Percentiles rank a stretch among this genome's conserved stretches.
These are phyloP conservation scores for Umbelopsis ramanniana DNA, from an alignment of 192 early-diverging fungal genomes.

Conservation along the genomic window DNA sequence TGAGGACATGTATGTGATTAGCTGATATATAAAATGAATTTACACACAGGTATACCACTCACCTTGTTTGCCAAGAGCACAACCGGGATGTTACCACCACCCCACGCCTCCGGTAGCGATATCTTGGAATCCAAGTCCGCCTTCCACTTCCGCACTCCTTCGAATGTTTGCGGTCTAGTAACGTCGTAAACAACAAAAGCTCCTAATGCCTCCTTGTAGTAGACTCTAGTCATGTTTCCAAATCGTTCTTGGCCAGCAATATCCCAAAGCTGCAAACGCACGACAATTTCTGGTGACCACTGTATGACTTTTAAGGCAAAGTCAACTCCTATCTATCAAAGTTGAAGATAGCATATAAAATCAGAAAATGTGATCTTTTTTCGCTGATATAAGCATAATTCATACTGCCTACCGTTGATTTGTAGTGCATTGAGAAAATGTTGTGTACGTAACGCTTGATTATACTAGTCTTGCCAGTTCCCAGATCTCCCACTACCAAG, in stretches of 20 bases:
- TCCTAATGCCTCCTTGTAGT: conserved; percentile 62
- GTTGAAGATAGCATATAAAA: neutral
- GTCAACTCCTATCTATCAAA: conserved; percentile 62
- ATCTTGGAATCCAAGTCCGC: conserved; percentile 63
- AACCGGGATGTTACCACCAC: conserved; percentile 56
- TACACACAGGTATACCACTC: conserved; percentile 2
- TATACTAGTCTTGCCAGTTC: conserved; percentile 64
- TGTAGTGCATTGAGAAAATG: conserved; percentile 59
- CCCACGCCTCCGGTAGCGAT: conserved; percentile 50
- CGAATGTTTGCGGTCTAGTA: conserved; percentile 59
- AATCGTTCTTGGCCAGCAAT: conserved; percentile 69
- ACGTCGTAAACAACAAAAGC: conserved; percentile 65
- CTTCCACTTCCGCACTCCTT: conserved; percentile 60
- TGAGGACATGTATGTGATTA: too few relatives aligned
- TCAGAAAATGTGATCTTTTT: neutral
- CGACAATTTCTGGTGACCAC: conserved; percentile 56
- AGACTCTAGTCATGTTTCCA: conserved; percentile 61
- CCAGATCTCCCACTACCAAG: conserved; percentile 63
- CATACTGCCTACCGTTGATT: conserved; percentile 54
- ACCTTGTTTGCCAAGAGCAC: conserved; percentile 64
- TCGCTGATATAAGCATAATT: neutral
- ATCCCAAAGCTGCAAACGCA: conserved; percentile 66
- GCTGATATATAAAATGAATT: too few relatives aligned
- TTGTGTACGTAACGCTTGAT: conserved; percentile 66
- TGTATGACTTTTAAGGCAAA: conserved; percentile 64